phyloP scores from a whole-genome alignment of 2,329 filamentous ascomycete species.

The Claviceps maximensis region DNA sequence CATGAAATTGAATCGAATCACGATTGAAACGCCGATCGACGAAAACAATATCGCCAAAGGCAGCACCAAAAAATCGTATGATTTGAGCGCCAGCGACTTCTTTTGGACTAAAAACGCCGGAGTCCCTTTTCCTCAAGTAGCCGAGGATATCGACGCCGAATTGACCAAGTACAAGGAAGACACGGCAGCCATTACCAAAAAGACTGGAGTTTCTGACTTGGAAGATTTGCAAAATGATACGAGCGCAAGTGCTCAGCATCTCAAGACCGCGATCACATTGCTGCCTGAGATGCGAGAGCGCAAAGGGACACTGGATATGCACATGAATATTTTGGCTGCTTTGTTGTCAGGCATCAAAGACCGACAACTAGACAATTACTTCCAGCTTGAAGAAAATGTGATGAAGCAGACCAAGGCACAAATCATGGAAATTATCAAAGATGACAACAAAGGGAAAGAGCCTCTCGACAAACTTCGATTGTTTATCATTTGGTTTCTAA shows the following conservation, averaged over 20 bases:
- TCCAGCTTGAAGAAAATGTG: conserved; percentile 86
- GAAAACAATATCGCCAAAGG: conserved; percentile 63
- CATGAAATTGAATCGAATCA: conserved; percentile 75
- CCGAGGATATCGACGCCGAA: conserved; percentile 90
- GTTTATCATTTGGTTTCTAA: conserved; percentile 95
- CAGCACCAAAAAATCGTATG: conserved; percentile 76
- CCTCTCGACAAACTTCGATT: conserved; percentile 80
- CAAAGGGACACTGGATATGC: conserved; percentile 90
- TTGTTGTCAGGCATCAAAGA: conserved; percentile 72
- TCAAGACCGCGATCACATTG: conserved; percentile 89
- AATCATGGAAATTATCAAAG: conserved; percentile 74
- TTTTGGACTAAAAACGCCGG: conserved; percentile 94
- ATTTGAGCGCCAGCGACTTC: conserved; percentile 80
- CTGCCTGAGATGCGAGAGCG: conserved; percentile 85
- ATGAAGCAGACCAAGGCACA: conserved; percentile 84
- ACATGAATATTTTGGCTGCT: conserved; percentile 94
- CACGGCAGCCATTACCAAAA: conserved; percentile 84
- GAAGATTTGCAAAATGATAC: conserved; percentile 88
- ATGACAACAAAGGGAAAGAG: conserved; percentile 67
- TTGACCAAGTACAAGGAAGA: conserved; percentile 93
- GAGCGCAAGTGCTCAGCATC: conserved; percentile 77
- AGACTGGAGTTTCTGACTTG: conserved; percentile 82
- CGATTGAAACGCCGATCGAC: conserved; percentile 71
- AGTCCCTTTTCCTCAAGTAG: conserved; percentile 85
- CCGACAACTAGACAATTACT: conserved; percentile 89